Conservation (phyloP, 805 yeast genomes). For the Kazachstania africana region DNA sequence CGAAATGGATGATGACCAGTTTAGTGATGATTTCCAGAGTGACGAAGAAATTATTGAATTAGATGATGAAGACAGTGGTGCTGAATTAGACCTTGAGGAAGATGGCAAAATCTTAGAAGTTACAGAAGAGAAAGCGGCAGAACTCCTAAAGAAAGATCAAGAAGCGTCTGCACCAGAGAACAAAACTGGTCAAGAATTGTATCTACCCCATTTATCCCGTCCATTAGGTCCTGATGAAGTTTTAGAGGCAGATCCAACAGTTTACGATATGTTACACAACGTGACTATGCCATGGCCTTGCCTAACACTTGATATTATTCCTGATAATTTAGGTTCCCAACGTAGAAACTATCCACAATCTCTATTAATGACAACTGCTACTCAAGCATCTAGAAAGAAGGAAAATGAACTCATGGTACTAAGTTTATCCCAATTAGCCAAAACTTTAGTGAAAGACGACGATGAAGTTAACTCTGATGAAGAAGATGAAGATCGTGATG, state of each 20-base stretch:
- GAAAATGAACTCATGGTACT: conserved; percentile 83
- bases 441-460: conserved; percentile 79
- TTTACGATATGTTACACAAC: conserved; percentile 92
- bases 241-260: conserved; percentile 90
- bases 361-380: conserved; percentile 76
- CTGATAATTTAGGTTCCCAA: conserved; percentile 77
- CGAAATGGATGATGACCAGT: conserved; percentile 73
- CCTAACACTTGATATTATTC: conserved; percentile 77
- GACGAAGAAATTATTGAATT: conserved; percentile 81
- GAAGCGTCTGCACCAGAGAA: conserved; percentile 27
- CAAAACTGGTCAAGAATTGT: conserved; percentile 36
- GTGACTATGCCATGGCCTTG: conserved; percentile 96
- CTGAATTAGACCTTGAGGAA: conserved; percentile 24
- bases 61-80: conserved; percentile 51
- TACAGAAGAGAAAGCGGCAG: conserved; percentile 28
- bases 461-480: conserved; percentile 58
- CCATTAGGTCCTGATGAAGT: conserved; percentile 95
- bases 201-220: conserved; percentile 77
- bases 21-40: conserved; percentile 86
- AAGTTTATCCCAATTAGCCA: conserved; percentile 69
- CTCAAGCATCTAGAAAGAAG: conserved; percentile 79
- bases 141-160: conserved; percentile 28
- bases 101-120: conserved; percentile 26
- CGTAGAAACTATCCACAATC: conserved; percentile 86
- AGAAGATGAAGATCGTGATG: conserved; percentile 62